Base-by-base conservation (phyloP, 1,139 yeast genomes). In the Debaryomycetaceae sp. region DNA sequence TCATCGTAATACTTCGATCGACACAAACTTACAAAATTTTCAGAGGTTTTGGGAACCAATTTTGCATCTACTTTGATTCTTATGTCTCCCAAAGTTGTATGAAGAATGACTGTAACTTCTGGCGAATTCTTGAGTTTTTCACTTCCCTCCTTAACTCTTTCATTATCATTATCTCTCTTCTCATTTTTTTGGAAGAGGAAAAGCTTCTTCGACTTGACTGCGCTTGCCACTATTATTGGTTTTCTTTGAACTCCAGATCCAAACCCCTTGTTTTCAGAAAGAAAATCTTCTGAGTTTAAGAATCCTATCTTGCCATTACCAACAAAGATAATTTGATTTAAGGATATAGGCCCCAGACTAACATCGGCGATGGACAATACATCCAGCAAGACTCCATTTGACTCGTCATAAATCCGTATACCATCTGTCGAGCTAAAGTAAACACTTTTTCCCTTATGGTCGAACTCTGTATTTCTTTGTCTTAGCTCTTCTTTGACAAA, bases 41-140 rank as follows among this genome's bases (percentile, higher is more conserved):
- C 75, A 4, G 67, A 74, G 34, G 47, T 39, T 23, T 44, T 42
- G 6, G 49, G 47, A 9, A 34, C 44, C 14, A 44, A 37, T 1
- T 44, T 22, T 20, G 23, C 38, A 38, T 39, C 42, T 13, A 46
- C 36, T n/a, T 38, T 40, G 35, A 77, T 50, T 34, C 58, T 60
- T 27, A 76, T 72, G 51, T 76, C 81, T 5, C 81, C 81, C 20
- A 65, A 41, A 1, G 76, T 65, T 1, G 81, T 76, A 50, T 76
- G 80, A 11, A 76, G 49, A 1, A 63, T 57, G 2, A 54, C 66
- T 34, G 53, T 42, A 5, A 38, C 8, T 6, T n/a, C 22, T 6
- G 23, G 30, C 5, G 27, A 43, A 24, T 31, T 37, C 17, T 24
- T 40, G 42, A 38, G 38, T 22, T 44, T 48, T 30, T 45, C 36